These are phyloP conservation scores for Drechmeria coniospora DNA, from an alignment of 2,329 filamentous ascomycete species.

Conservation along the genomic window DNA sequence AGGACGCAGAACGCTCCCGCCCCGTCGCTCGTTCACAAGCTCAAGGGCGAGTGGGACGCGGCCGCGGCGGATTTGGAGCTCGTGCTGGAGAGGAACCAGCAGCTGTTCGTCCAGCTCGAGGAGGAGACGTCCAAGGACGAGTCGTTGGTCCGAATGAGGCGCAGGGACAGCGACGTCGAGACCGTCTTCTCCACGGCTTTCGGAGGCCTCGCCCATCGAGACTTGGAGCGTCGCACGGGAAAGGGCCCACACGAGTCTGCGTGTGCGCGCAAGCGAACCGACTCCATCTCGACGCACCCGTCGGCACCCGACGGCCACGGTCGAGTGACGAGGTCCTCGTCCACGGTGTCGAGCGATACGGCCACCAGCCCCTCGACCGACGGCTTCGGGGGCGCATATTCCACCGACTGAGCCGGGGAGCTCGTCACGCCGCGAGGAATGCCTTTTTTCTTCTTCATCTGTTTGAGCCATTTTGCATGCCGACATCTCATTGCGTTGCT, in stretches of 20 bases:
- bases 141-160: slow-evolving; percentile 7
- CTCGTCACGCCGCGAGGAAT: too few relatives aligned
- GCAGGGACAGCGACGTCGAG: slow-evolving; percentile 10
- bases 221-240: slow-evolving; percentile 13
- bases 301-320: not conserved
- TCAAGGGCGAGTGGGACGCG: slow-evolving; percentile 24
- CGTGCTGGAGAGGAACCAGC: slow-evolving; percentile 21
- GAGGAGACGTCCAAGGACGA: slow-evolving; percentile 8
- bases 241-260: slow-evolving; percentile 7
- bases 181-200: slow-evolving; percentile 16
- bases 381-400: too few relatives aligned
- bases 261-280: not conserved
- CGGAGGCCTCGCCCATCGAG: slow-evolving; percentile 20
- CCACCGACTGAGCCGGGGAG: too few relatives aligned
- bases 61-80: slow-evolving; percentile 16
- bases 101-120: slow-evolving; percentile 12
- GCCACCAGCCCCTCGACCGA: slow-evolving; percentile 21
- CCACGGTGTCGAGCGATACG: slow-evolving; percentile 17
- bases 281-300: not conserved
- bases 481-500: too few relatives aligned
- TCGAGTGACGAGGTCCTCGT: slow-evolving; percentile 3
- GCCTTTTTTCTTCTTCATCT: too few relatives aligned
- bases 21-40: slow-evolving; percentile 18
- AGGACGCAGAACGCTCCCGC: slow-evolving; percentile 13
- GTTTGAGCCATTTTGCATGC: too few relatives aligned